These are phyloP conservation scores for Helicocarpus griseus DNA, from an alignment of 2,329 filamentous ascomycete genomes.

Conservation along the genomic window DNA sequence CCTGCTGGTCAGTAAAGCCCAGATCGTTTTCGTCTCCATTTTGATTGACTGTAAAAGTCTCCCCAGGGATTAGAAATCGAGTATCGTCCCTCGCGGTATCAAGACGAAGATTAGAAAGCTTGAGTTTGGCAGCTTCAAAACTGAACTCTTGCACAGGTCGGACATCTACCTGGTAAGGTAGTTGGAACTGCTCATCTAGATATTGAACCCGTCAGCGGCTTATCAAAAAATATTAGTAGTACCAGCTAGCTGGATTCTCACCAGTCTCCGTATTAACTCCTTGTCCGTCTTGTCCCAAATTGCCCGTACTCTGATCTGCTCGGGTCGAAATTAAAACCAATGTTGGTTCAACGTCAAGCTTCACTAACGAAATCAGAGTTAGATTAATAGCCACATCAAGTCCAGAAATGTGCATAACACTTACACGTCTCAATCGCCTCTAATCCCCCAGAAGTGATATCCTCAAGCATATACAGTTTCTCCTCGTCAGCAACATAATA, in stretches of 20 bases:
- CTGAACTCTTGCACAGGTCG: slow-evolving; percentile 64
- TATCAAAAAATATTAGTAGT: slow-evolving; percentile 1
- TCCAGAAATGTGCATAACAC: slow-evolving; percentile 15
- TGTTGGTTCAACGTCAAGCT: slow-evolving; percentile 52
- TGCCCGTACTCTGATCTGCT: slow-evolving; percentile 37
- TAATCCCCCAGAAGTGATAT: slow-evolving; percentile 59
- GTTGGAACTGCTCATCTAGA: slow-evolving; percentile 40
- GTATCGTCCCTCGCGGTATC: slow-evolving; percentile 38
- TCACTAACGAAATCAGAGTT: slow-evolving; percentile 36
- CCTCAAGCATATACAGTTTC: slow-evolving; percentile 65
- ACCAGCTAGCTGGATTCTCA: slow-evolving; percentile 11
- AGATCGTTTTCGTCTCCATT: slow-evolving; percentile 29
- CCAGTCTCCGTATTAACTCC: slow-evolving; percentile 18
- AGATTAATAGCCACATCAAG: slow-evolving; percentile 18
- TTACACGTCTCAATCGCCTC: slow-evolving; percentile 54
- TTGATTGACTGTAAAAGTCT: slow-evolving; percentile 38
- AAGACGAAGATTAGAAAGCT: slow-evolving; percentile 51
- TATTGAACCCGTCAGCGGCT: slow-evolving; percentile 5
- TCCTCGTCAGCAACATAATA: slow-evolving; percentile 67
- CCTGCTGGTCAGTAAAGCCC: slow-evolving; percentile 47
- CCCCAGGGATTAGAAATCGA: slow-evolving; percentile 54
- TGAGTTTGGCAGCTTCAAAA: slow-evolving; percentile 56
- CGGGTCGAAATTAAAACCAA: slow-evolving; percentile 49
- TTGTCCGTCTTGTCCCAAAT: neutral
- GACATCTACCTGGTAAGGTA: slow-evolving; percentile 56